Evolutionary conservation across 306 rosid genomes (phyloP), one percentile per base, ranked within the genome.

Genomic region (Corylus avellana): DNA sequence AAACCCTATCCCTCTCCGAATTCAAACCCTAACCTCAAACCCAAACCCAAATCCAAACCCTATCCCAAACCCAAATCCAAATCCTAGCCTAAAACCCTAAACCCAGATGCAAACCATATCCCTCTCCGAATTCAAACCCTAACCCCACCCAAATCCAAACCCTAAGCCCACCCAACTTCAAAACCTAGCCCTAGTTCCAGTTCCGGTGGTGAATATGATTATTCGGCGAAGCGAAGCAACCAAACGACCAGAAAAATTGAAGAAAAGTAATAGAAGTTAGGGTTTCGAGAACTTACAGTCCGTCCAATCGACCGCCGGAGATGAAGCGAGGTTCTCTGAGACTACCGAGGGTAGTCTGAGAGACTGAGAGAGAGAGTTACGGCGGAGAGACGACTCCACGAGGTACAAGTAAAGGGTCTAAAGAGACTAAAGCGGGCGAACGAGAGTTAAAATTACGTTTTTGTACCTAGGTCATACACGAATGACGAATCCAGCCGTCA

Each of bases 221-320:
- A 54, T 58, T n/a, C 25, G 66, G 10, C 11, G 66, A 59, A 59
- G 16, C 25, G 14, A 25, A 59, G 25, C 12, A 22, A 59, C 66
- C 3, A 59, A 20, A 59, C 37, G 14, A 59, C 25, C 47, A 25
- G 16, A 50, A 79, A 47, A 37, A 47, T 12, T 29, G 27, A 3
- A 51, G 63, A 74, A 61, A 53, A 61, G 25, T 4, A 29, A 20
- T 1, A 1, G 8, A 35, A 4, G 0, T 20, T 42, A 53, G 78
- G 81, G 80, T 70, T 48, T 69, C 72, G 68, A 9, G 70, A 55
- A 51, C 61, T 32, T 84, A 88, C 91, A 49, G 14, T 11, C 53
- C 53, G 53, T 89, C 75, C 16, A 51, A 59, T 12, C 74, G 35
- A 25, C 32, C 35, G 37, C 66, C 32, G 35, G 14, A 56, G 35